Evolutionary conservation across 441 rosid genomes (phyloP), one percentile per base, ranked within the genome.

Genomic region (Populus hybrid): DNA sequence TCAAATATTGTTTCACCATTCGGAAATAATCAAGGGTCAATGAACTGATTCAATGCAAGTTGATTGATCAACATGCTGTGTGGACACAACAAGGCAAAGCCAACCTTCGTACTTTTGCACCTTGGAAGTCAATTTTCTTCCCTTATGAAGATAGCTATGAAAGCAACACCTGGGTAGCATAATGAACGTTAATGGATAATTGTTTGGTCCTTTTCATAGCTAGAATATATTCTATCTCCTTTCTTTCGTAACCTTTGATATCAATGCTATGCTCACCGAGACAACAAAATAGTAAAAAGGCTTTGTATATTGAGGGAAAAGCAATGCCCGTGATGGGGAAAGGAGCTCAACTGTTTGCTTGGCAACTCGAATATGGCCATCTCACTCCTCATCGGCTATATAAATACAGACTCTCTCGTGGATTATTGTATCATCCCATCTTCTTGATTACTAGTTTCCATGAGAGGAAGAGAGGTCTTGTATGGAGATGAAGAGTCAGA

Each of bases 381-480:
- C 26, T 26, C 23, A 7, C 24, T 59, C 30, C 75, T 26, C 63
- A 61, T 69, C 24, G 70, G 72, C 76, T 40, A 40, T 86, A 83
- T 82, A 82, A 83, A 85, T 30, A 12, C n/a, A 71, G 32, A 71
- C 67, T 11, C 7, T 7, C 19, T 19, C 24, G 42, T 19, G 80
- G 18, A 68, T 53, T 8, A 23, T 64, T 50, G 2, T 19, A 14
- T 35, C 71, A 74, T 23, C 19, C 65, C 57, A 71, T 71, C 11
- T 24, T 30, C 9, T 19, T 28, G 2, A 24, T 9, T 12, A 40
- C 46, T 5, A 5, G 46, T 2, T 46, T 66, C 23, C 21, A 64
- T 11, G 28, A 30, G 19, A 64, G 82, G 87, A 87, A 84, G 87
- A 82, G 84, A 28, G 87, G 85, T 74, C 84, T 87, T 76, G 88